These are phyloP conservation scores for Chytriomyces sp. DNA, from an alignment of 192 early-diverging fungal genomes.

Conservation along the genomic window DNA sequence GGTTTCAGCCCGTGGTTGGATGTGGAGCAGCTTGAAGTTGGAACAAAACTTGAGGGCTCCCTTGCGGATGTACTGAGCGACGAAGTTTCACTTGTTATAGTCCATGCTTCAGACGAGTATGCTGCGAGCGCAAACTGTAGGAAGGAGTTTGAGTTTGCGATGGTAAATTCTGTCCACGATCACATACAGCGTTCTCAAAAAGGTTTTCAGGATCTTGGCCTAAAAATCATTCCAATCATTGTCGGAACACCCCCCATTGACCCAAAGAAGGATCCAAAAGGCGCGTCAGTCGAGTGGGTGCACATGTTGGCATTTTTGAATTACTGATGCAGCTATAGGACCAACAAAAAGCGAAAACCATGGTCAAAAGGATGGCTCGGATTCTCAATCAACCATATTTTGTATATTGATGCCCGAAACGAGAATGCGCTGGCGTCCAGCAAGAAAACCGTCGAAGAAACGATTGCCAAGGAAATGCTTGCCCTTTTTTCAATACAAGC, in stretches of 20 bases:
- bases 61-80: neutral
- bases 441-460: neutral
- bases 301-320: neutral
- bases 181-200: neutral
- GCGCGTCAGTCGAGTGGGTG: neutral
- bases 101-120: conserved; percentile 13
- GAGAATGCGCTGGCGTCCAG: neutral
- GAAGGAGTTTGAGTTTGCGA: conserved; percentile 16
- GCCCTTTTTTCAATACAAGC: neutral
- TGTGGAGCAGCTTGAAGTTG: conserved; percentile 9
- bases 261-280: neutral
- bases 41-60: neutral
- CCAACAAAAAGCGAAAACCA: neutral
- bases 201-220: neutral
- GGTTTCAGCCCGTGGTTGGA: conserved; percentile 22
- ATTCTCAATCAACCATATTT: conserved; percentile 1
- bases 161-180: neutral
- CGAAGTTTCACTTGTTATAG: conserved; percentile 10
- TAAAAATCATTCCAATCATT: conserved; percentile 16
- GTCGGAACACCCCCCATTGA: neutral
- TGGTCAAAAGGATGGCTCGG: conserved; percentile 21
- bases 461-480: neutral
- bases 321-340: neutral
- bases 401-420: conserved; percentile 4
- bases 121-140: conserved; percentile 10